A percentile compares a stretch with the other conserved stretches of the same genome.
Evolutionary conservation across 1,139 yeast genomes (phyloP).

Genomic region (Saccharomyces hybrid): DNA sequence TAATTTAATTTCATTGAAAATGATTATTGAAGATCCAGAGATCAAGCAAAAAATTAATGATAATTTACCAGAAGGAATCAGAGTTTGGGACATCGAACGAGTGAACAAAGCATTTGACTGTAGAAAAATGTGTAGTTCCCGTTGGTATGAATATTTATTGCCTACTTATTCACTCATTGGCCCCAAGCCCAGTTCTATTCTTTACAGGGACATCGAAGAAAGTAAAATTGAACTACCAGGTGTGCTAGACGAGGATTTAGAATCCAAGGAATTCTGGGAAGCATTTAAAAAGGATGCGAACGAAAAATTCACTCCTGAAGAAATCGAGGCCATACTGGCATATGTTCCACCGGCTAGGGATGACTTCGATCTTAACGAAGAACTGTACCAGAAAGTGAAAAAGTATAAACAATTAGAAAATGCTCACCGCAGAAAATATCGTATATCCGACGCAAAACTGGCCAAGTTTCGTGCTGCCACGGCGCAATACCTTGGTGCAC

Average conservation of each 20-base stretch:
- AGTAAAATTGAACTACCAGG: conserved; percentile 54
- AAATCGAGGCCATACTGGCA: conserved; percentile 34
- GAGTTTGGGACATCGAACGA: conserved; percentile 90
- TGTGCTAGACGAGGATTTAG: conserved; percentile 52
- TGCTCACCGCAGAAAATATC: conserved; percentile 57
- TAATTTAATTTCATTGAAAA: conserved; percentile 78
- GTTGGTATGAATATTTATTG: conserved; percentile 86
- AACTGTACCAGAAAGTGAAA: conserved; percentile 40
- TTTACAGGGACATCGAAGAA: conserved; percentile 52
- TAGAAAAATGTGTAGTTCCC: conserved; percentile 87
- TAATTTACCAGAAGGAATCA: conserved; percentile 71
- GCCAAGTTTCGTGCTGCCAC: conserved; percentile 59
- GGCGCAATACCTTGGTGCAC: conserved; percentile 76
- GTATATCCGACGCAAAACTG: conserved; percentile 57
- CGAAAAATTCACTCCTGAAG: conserved; percentile 43
- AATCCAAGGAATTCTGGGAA: conserved; percentile 70
- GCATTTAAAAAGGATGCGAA: conserved; percentile 41
- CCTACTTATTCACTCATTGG: conserved; percentile 88
- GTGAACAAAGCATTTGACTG: conserved; percentile 91
- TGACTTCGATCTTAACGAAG: conserved; percentile 33
- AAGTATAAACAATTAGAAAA: conserved; percentile 61
- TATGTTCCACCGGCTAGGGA: conserved; percentile 35
- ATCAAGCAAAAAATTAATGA: conserved; percentile 66
- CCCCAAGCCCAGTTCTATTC: conserved; percentile 69
- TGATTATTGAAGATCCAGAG: conserved; percentile 80